These are phyloP conservation scores for Umbelopsis ramanniana DNA, from an alignment of 192 early-diverging fungal species.

Conservation along the genomic window DNA sequence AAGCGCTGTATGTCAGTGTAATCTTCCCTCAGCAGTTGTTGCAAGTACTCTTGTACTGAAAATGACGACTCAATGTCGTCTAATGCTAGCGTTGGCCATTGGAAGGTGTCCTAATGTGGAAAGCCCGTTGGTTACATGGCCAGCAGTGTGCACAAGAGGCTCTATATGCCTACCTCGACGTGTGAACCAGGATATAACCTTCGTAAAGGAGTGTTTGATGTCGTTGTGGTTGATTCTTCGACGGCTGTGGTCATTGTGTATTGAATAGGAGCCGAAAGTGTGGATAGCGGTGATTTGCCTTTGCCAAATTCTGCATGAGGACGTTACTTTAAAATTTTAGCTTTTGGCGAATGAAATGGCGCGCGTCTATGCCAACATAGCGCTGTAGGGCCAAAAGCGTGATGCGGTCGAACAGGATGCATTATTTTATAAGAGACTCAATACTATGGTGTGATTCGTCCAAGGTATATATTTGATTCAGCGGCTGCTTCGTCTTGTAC, in stretches of 20 bases:
- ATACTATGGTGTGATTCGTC: too few relatives aligned
- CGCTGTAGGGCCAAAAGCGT: too few relatives aligned
- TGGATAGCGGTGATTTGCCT: too few relatives aligned
- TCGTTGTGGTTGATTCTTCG: not conserved
- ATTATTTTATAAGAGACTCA: too few relatives aligned
- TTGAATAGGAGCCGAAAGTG: not conserved
- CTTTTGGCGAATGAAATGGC: too few relatives aligned
- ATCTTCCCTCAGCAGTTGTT: slow-evolving; percentile 68
- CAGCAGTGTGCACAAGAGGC: not conserved
- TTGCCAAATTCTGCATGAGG: too few relatives aligned
- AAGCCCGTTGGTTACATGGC: not conserved
- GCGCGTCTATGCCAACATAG: too few relatives aligned
- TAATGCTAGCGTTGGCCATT: slow-evolving; percentile 54
- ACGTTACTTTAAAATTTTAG: too few relatives aligned
- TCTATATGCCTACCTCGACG: slow-evolving; percentile 26
- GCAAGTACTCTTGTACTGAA: slow-evolving; percentile 80
- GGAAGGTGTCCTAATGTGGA: slow-evolving; percentile 44
- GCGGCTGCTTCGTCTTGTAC: too few relatives aligned
- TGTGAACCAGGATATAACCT: slow-evolving; percentile 34
- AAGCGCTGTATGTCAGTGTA: slow-evolving; percentile 64
- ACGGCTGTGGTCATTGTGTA: not conserved
- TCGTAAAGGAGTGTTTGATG: slow-evolving; percentile 18
- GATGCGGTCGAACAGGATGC: too few relatives aligned
- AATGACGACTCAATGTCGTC: slow-evolving; percentile 74
- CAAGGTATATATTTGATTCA: too few relatives aligned